Evolutionary conservation across 495 filamentous ascomycete genomes (phyloP), one percentile per base, ranked within the genome.

Genomic region (Podospora bellae-mahoneyi): DNA sequence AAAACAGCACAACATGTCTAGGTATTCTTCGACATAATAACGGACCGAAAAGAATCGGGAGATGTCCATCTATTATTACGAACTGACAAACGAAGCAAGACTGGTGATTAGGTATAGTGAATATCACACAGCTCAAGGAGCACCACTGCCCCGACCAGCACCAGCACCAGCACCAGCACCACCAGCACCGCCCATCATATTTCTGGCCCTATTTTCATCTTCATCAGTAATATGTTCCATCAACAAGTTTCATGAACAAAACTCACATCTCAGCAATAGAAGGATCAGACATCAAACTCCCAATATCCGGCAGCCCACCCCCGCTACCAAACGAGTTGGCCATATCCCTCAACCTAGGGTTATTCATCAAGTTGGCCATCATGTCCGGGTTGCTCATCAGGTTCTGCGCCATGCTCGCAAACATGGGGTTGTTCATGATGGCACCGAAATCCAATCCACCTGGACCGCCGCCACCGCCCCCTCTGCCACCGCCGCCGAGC

Each of bases 371-470:
- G 73, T 92, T 92, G 75, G 84, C 85, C 84, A 99, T 87, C 85
- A 91, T 87, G 5, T 96, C 89, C 15, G 95, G 95, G 79, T 99
- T 97, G 78, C 87, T 90, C 94, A 97, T 97, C 56, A 99, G 77
- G 76, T 92, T 97, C 84, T 97, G 92, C 27, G 95, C 95, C 92
- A 97, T 97, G 81, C 83, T 90, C 56, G 92, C 83, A 77, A 99
- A 94, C 95, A 98, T 97, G 56, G 95, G 95, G 83, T 99, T 98
- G 80, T 80, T 92, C 95, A 99, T 97, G 75, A 99, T 87, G 65
- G 82, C 84, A 66, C 84, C 81, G 15, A 96, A 81, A 77, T 97
- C 94, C 3, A 93, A 92, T 88, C 93, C 92, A 23, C 91, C 92
- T 32, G 89, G 90, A 4, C 71, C 86, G 34, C 84, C 84, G 10